phyloP scores from a whole-genome alignment of 805 yeast species.

The Kodamaea kaohsiungensis region DNA sequence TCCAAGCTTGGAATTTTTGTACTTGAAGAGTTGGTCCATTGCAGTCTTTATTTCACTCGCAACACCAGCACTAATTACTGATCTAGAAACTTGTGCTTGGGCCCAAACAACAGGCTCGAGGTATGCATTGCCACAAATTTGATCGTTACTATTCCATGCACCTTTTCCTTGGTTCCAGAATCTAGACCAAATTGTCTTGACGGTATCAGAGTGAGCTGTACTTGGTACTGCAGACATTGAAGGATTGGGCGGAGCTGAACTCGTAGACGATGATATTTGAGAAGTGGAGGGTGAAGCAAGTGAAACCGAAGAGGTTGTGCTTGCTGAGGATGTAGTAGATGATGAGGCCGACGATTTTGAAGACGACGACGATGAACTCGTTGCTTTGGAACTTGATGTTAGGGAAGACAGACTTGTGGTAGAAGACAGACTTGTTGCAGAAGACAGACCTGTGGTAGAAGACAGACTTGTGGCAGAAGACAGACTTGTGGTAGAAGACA shows the following conservation, averaged over 20 bases:
- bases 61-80: slow-evolving; percentile 17
- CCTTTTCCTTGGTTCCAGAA: slow-evolving; percentile 20
- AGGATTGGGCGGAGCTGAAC: background rate
- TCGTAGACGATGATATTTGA: background rate
- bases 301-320: background rate
- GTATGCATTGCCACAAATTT: slow-evolving; percentile 17
- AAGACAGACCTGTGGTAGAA: background rate
- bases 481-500: background rate
- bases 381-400: too few relatives aligned
- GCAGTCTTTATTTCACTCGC: slow-evolving; percentile 12
- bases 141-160: slow-evolving; percentile 20
- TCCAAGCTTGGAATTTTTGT: slow-evolving; percentile 19
- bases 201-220: slow-evolving; percentile 7
- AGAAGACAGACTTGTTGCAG: too few relatives aligned
- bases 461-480: background rate
- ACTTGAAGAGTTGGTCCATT: slow-evolving; percentile 16
- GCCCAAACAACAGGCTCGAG: slow-evolving; percentile 27
- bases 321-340: background rate
- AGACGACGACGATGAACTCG: too few relatives aligned
- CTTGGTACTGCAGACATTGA: slow-evolving; percentile 3
- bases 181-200: slow-evolving; percentile 18
- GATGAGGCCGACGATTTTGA: too few relatives aligned
- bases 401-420: too few relatives aligned
- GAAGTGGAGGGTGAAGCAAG: background rate
- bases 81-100: slow-evolving; percentile 27